Conservation (phyloP, 768 basidiomycete species). For the Lanmaoa rubissima region DNA sequence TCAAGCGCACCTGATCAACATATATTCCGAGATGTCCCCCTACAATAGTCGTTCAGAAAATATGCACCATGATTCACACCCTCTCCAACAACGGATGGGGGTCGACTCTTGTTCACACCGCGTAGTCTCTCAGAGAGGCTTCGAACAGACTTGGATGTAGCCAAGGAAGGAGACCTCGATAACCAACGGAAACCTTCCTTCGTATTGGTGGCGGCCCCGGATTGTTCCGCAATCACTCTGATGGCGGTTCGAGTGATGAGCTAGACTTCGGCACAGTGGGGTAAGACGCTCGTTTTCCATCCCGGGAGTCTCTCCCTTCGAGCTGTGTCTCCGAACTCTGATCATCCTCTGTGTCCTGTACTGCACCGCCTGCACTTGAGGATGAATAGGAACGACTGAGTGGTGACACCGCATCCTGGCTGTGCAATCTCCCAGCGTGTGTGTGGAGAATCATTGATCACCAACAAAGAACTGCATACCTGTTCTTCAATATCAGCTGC, state of each 20-base stretch:
- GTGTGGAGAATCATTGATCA: conserved; percentile 5
- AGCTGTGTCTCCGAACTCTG: not conserved
- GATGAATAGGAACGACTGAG: conserved; percentile 38
- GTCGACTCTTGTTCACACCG: too few relatives aligned
- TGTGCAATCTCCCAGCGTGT: conserved; percentile 72
- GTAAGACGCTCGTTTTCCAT: conserved; percentile 25
- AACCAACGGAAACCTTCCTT: conserved; percentile 12
- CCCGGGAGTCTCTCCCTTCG: conserved; percentile 7
- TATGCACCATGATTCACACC: conserved; percentile 18
- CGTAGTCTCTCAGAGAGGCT: conserved; percentile 24
- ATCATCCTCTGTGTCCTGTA: not conserved
- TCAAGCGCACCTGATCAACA: conserved; percentile 32
- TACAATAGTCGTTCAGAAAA: not conserved
- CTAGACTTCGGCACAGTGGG: conserved; percentile 4
- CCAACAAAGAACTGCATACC: conserved; percentile 39
- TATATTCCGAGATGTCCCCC: not conserved
- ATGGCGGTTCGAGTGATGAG: conserved; percentile 12
- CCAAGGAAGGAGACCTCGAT: conserved; percentile 15
- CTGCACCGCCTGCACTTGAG: not conserved
- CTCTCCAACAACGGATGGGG: too few relatives aligned
- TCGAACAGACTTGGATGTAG: conserved; percentile 13
- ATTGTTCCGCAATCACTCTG: conserved; percentile 33
- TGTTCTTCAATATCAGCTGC: conserved; percentile 58
- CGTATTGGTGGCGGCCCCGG: not conserved
- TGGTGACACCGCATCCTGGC: conserved; percentile 66